phyloP scores from a whole-genome alignment of 2,329 filamentous ascomycete genomes.

The Neonectria coccinea region DNA sequence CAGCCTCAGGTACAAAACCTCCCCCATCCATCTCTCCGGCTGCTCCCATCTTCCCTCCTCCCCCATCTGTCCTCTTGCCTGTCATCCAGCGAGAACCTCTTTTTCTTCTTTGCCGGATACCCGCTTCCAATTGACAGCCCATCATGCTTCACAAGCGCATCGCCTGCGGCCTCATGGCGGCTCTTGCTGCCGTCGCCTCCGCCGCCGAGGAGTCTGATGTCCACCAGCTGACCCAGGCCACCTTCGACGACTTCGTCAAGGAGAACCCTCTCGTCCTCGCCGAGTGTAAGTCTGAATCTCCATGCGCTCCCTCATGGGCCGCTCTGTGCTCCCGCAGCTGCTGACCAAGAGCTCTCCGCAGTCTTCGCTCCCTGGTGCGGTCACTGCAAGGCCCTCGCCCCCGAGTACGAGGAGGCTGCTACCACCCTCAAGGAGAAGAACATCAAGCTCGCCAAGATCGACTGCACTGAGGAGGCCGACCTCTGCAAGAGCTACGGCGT shows the following conservation, averaged over 20 bases:
- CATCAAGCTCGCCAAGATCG: conserved; percentile 86
- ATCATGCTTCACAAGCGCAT: conserved; percentile 64
- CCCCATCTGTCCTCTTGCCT: conserved; percentile 32
- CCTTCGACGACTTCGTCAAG: conserved; percentile 87
- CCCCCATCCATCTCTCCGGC: conserved; percentile 42
- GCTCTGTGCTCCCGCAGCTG: conserved; percentile 8
- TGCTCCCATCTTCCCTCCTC: conserved; percentile 34
- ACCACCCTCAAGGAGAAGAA: conserved; percentile 88
- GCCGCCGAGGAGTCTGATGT: conserved; percentile 82
- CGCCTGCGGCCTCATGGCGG: conserved; percentile 66
- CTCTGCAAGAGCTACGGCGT: conserved; percentile 92
- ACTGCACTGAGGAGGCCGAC: conserved; percentile 94
- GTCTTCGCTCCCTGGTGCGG: conserved; percentile 98
- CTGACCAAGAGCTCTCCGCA: conserved; percentile 56
- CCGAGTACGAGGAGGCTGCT: conserved; percentile 89
- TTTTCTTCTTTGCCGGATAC: conserved; percentile 43
- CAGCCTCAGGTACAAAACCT: conserved; percentile 52
- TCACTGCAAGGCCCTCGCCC: conserved; percentile 97
- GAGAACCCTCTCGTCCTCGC: conserved; percentile 90
- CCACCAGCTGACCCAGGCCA: conserved; percentile 83
- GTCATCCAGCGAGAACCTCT: conserved; percentile 35
- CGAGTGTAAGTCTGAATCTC: conserved; percentile 78
- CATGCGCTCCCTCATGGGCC: not conserved
- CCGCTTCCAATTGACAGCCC: conserved; percentile 38
- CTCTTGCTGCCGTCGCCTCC: conserved; percentile 68